phyloP scores from a whole-genome alignment of 2,329 filamentous ascomycete species.

The Dissoconium aciculare region DNA sequence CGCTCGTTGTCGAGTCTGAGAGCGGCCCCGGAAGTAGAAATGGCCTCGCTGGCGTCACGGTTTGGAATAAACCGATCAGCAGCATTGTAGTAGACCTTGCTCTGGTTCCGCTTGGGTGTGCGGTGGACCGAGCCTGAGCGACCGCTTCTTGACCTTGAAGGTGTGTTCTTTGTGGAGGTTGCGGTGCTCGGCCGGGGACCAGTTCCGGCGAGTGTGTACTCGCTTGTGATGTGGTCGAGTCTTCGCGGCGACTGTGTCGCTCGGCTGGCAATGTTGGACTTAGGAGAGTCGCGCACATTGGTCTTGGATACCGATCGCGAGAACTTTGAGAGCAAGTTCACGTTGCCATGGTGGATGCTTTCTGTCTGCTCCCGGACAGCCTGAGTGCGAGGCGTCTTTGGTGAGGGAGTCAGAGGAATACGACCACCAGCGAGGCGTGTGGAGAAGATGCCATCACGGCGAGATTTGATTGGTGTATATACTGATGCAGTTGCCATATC shows the following conservation, averaged over 20 bases:
- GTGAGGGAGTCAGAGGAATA: conserved; percentile 87
- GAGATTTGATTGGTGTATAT: conserved; percentile 76
- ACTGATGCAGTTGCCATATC: conserved; percentile 70
- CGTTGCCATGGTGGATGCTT: conserved; percentile 58
- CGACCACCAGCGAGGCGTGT: conserved; percentile 86
- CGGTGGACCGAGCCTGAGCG: conserved; percentile 25
- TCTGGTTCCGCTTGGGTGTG: conserved; percentile 45
- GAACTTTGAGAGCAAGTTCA: conserved; percentile 66
- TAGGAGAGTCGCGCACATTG: conserved; percentile 71
- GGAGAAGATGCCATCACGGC: conserved; percentile 83
- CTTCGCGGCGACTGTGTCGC: conserved; percentile 58
- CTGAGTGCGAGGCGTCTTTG: conserved; percentile 53
- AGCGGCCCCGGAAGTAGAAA: conserved; percentile 52
- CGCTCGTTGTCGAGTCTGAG: conserved; percentile 74
- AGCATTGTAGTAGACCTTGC: conserved; percentile 39
- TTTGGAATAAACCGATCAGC: conserved; percentile 95
- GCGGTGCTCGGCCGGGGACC: conserved; percentile 36
- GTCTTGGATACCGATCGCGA: conserved; percentile 52
- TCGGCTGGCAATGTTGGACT: conserved; percentile 79
- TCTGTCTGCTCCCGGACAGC: conserved; percentile 39
- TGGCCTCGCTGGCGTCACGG: conserved; percentile 74
- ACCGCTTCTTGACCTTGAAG: conserved; percentile 28
- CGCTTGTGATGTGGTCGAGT: conserved; percentile 80
- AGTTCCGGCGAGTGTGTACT: conserved; percentile 80
- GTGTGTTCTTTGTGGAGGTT: conserved; percentile 30